Base-by-base conservation (phyloP, 129 eudicot genomes). In the Tanacetum coccineum region DNA sequence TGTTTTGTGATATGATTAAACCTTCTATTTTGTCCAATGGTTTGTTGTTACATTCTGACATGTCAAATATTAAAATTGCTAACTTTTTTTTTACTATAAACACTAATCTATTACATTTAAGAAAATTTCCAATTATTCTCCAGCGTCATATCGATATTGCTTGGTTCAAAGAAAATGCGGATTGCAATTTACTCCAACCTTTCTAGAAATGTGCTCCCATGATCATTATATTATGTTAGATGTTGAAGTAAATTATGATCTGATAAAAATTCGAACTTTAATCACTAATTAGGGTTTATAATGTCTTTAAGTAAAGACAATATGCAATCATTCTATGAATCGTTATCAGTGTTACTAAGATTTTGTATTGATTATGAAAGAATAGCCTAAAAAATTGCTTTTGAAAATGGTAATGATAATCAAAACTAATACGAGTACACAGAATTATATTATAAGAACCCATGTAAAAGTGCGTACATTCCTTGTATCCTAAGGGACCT, bases 401-500 rank as follows among this genome's bases (percentile, higher is more conserved):
- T 11, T 49, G 9, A 15, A 18, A 14, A 7, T 1, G 18, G 58
- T 8, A 52, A 52, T 18, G 11, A 52, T 8, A 59, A 14, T 20
- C 13, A 20, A 64, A 21, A 12, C 50, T 57, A 69, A 26, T 36
- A 36, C 42, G 42, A 36, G 9, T 36, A 36, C 42, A 8, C 42
- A 36, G 6, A 32, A 36, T 36, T 36, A 36, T 50, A 25, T 13
- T 30, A 71, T 62, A 39, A 36, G 51, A 62, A 49, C 39, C 45
- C 62, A 72, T 50, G 44, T 45, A 56, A 74, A 54, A 74, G 60
- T 74, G 51, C 13, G 9, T 19, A 64, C 65, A 56, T 74, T 74
- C 59, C 78, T 65, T 74, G 78, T 64, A 74, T 64, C 55, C 56
- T 48, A 74, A 74, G 78, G 51, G 49, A 74, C 66, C 12, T 56